A percentile compares a stretch with the other conserved stretches of the same genome.
Conservation (phyloP, 768 basidiomycete genomes). For the Agrocybe praecox region DNA sequence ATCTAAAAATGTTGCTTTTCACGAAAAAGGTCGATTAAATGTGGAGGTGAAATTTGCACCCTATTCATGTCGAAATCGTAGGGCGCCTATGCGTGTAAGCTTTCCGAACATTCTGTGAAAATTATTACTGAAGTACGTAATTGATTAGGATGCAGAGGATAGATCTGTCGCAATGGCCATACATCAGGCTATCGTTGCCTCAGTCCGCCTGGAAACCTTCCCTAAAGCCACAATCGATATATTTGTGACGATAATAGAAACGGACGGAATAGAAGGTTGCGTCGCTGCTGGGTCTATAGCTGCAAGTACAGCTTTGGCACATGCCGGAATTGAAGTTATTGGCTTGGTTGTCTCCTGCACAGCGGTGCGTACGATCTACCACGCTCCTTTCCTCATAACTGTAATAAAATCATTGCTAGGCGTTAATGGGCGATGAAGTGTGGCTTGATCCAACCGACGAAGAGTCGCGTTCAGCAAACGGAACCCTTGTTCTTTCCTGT, state of each 20-base stretch:
- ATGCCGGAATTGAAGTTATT: conserved; percentile 90
- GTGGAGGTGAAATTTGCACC: conserved; percentile 98
- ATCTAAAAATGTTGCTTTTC: conserved; percentile 78
- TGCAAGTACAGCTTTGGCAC: conserved; percentile 87
- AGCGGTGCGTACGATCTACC: conserved; percentile 49
- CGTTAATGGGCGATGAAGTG: conserved; percentile 55
- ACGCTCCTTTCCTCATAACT: not conserved
- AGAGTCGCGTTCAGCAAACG: conserved; percentile 60
- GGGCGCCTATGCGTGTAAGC: conserved; percentile 86
- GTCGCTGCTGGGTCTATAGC: conserved; percentile 87
- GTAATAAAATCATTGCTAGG: conserved; percentile 38
- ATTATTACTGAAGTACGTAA: conserved; percentile 19
- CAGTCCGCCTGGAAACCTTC: conserved; percentile 85
- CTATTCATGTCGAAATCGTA: conserved; percentile 78
- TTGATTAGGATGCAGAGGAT: conserved; percentile 88
- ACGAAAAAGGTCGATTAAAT: conserved; percentile 85
- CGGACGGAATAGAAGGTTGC: conserved; percentile 89
- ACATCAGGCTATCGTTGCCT: conserved; percentile 81
- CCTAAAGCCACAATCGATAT: conserved; percentile 95
- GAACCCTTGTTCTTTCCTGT: conserved; percentile 77
- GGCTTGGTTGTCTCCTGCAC: conserved; percentile 87
- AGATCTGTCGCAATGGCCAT: conserved; percentile 81
- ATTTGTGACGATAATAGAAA: conserved; percentile 87
- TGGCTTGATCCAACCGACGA: conserved; percentile 83
- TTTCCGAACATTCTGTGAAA: conserved; percentile 3